Percentiles rank a stretch among this genome's conserved stretches.
phyloP scores from a whole-genome alignment of 208 protist genomes.

The Lotmaria passim region DNA sequence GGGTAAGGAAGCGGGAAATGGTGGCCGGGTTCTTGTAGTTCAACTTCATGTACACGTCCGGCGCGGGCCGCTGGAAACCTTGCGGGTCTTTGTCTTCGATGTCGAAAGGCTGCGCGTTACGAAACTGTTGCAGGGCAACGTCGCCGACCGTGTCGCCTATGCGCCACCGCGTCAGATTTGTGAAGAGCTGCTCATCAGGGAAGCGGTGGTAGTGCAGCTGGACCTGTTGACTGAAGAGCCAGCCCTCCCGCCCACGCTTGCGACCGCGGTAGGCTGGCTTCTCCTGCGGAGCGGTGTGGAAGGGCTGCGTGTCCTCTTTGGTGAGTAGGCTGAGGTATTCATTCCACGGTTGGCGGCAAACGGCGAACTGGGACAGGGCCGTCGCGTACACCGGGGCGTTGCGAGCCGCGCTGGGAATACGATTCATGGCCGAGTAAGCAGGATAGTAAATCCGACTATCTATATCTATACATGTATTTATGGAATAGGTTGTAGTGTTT shows the following conservation, averaged over 20 bases:
- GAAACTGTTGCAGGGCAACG: conserved; percentile 87
- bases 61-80: conserved; percentile 72
- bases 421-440: conserved; percentile 32
- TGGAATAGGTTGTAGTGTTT: too few species aligned
- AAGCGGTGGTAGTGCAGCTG: conserved; percentile 92
- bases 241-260: conserved; percentile 85
- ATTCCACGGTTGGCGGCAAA: conserved; percentile 86
- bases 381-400: conserved; percentile 70
- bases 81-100: conserved; percentile 87
- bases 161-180: conserved; percentile 85
- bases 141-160: conserved; percentile 87
- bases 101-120: conserved; percentile 90
- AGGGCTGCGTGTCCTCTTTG: conserved; percentile 77
- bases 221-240: conserved; percentile 89
- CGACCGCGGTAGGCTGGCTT: conserved; percentile 82
- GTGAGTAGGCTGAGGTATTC: conserved; percentile 83
- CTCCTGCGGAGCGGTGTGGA: conserved; percentile 77
- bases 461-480: too few species aligned
- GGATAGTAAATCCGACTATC: too few species aligned
- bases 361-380: conserved; percentile 75
- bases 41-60: conserved; percentile 93
- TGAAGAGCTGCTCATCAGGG: conserved; percentile 88
- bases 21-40: conserved; percentile 93
- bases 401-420: conserved; percentile 29
- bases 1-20: conserved; percentile 88